A percentile compares a stretch with the other conserved stretches of the same genome.
Conservation (phyloP, 2,329 filamentous ascomycete species). For the Aspergillus fijiensis region DNA sequence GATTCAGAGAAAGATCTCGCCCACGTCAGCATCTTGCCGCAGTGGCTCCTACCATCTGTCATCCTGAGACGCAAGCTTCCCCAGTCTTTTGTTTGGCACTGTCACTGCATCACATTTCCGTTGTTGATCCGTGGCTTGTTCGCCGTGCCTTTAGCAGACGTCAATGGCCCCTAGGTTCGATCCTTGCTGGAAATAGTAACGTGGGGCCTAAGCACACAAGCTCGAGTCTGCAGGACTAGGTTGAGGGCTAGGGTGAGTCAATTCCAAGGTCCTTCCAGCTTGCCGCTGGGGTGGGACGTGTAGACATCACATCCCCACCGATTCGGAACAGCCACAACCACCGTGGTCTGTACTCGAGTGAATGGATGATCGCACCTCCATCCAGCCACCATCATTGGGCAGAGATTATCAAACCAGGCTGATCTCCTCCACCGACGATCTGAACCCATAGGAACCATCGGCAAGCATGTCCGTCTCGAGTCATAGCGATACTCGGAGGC, state of each 20-base stretch:
- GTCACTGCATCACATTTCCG: not conserved
- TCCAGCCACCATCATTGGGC: not conserved
- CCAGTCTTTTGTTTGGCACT: not conserved
- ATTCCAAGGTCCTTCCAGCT: not conserved
- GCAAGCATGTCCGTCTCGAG: not conserved
- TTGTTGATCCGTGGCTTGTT: not conserved
- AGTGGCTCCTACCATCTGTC: not conserved
- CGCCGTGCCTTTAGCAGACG: not conserved
- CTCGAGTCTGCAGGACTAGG: not conserved
- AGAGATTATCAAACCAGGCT: not conserved
- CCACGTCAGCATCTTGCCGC: not conserved
- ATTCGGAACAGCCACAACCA: slow-evolving; percentile 4
- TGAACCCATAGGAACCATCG: not conserved
- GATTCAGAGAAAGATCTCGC: not conserved
- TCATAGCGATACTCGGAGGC: not conserved
- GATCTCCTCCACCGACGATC: not conserved
- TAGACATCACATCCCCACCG: not conserved
- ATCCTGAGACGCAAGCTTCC: not conserved
- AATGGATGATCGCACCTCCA: not conserved
- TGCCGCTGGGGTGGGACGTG: not conserved
- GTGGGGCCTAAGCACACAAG: not conserved
- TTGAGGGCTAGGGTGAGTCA: not conserved
- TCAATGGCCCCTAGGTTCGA: not conserved
- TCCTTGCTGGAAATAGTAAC: not conserved
- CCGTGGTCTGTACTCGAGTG: not conserved